Conservation (phyloP, 768 basidiomycete genomes). For the Saitozyma sp. region DNA sequence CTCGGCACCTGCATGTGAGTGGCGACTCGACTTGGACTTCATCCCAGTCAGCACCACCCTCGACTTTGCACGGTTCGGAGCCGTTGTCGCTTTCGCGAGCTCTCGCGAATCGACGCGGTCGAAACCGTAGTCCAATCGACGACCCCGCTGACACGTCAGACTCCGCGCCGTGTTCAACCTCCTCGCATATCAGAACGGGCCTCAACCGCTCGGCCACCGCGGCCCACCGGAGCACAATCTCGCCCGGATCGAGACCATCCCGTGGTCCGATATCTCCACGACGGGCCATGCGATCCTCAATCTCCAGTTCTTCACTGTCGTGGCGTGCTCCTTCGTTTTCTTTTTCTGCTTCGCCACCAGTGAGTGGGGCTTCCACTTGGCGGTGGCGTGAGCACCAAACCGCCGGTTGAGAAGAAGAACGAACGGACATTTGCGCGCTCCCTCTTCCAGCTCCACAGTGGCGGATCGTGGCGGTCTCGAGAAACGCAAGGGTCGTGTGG, state of each 20-base stretch:
- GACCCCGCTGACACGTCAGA: conserved; percentile 16
- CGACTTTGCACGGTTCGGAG: not conserved
- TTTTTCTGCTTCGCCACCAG: conserved; percentile 50
- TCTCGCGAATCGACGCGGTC: too few relatives aligned
- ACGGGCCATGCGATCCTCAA: conserved; percentile 15
- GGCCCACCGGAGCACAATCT: conserved; percentile 33
- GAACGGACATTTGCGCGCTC: not conserved
- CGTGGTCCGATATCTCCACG: conserved; percentile 13
- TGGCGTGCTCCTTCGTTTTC: conserved; percentile 46
- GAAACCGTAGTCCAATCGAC: not conserved
- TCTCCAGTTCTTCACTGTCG: conserved; percentile 44
- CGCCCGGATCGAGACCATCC: conserved; percentile 28
- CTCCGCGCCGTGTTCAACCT: conserved; percentile 50
- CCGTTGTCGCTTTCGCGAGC: too few relatives aligned
- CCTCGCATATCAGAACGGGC: conserved; percentile 40
- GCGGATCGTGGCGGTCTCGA: too few relatives aligned
- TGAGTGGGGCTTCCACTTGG: conserved; percentile 14
- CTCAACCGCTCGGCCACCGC: conserved; percentile 33
- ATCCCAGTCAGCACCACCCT: not conserved
- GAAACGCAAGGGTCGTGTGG: too few relatives aligned
- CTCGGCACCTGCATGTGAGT: conserved; percentile 35
- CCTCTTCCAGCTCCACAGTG: not conserved
- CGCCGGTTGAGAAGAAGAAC: not conserved
- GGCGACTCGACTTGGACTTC: too few relatives aligned
- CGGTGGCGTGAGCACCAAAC: not conserved